phyloP scores from a whole-genome alignment of 176 grass and related monocot species.

The Oryza brachyantha region DNA sequence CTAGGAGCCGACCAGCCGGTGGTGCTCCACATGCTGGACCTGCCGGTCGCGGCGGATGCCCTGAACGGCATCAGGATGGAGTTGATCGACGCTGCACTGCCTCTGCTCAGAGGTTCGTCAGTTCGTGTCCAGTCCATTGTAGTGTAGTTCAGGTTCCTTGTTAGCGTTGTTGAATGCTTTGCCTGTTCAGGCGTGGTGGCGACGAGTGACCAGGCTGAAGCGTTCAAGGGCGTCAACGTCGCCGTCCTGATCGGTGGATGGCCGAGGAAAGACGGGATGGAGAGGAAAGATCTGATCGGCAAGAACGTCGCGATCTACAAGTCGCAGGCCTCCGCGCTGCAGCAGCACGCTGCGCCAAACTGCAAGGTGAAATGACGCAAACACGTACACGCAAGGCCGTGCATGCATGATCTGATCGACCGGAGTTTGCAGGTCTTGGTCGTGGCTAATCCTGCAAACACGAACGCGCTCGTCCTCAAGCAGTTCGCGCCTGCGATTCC shows the following conservation, averaged over 20 bases:
- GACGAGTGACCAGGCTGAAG: conserved; percentile 50
- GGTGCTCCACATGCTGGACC: conserved; percentile 71
- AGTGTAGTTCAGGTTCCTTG: neutral
- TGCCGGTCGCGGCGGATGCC: conserved; percentile 29
- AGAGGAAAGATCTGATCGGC: conserved; percentile 66
- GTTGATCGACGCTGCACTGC: conserved; percentile 60
- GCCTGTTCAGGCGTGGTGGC: conserved; percentile 56
- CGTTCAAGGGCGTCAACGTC: conserved; percentile 62
- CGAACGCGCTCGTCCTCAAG: conserved; percentile 71
- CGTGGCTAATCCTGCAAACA: conserved; percentile 86
- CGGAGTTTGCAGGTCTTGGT: conserved; percentile 51
- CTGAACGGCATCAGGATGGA: conserved; percentile 73
- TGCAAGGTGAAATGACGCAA: conserved; percentile 50
- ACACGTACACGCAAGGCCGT: neutral
- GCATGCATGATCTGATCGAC: neutral
- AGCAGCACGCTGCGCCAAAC: conserved; percentile 62
- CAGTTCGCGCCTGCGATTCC: conserved; percentile 56
- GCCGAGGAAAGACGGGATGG: conserved; percentile 66
- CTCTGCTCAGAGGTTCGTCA: conserved; percentile 65
- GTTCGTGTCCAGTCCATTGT: too few relatives aligned
- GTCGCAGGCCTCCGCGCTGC: conserved; percentile 56
- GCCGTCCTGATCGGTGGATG: conserved; percentile 61
- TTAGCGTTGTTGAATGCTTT: neutral
- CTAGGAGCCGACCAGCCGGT: conserved; percentile 68
- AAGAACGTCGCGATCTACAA: conserved; percentile 75